Evolutionary conservation across 345 rosid genomes (phyloP).

Genomic region (Conringia planisiliqua): DNA sequence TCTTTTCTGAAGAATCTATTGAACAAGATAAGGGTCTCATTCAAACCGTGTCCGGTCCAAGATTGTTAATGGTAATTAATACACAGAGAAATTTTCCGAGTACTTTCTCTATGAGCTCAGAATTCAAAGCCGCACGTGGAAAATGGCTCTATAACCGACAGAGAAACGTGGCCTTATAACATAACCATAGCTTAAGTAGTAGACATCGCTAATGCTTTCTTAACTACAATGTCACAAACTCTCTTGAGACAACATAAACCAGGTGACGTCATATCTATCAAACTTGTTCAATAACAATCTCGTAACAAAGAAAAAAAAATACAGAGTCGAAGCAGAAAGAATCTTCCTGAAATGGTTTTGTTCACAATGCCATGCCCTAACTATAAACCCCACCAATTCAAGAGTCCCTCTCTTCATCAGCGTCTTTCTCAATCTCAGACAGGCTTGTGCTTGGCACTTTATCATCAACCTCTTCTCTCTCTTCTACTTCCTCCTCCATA

Average conservation of each 20-base stretch:
- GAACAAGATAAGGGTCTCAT: background rate
- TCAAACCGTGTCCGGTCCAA: slow-evolving; percentile 17
- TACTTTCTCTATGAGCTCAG: background rate
- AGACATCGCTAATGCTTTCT: background rate
- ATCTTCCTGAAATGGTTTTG: background rate
- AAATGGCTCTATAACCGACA: slow-evolving; percentile 15
- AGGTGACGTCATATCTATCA: background rate
- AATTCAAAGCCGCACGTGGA: slow-evolving; percentile 10
- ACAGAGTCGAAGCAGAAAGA: background rate
- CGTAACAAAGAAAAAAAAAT: background rate
- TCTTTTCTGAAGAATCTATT: background rate
- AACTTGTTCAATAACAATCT: slow-evolving; percentile 10
- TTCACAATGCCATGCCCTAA: background rate
- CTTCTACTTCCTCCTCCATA: slow-evolving; percentile 20
- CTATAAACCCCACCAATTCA: background rate
- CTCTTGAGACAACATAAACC: background rate
- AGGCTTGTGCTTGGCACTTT: background rate
- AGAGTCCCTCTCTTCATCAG: slow-evolving; percentile 5
- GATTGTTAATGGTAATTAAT: background rate
- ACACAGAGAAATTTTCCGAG: background rate
- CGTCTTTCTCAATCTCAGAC: slow-evolving; percentile 5
- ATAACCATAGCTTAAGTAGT: background rate
- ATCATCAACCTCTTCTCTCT: slow-evolving; percentile 21
- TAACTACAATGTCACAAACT: background rate
- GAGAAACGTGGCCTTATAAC: background rate